Conservation (phyloP, 768 basidiomycete species). For the Rubroboletus pulcherrimus region DNA sequence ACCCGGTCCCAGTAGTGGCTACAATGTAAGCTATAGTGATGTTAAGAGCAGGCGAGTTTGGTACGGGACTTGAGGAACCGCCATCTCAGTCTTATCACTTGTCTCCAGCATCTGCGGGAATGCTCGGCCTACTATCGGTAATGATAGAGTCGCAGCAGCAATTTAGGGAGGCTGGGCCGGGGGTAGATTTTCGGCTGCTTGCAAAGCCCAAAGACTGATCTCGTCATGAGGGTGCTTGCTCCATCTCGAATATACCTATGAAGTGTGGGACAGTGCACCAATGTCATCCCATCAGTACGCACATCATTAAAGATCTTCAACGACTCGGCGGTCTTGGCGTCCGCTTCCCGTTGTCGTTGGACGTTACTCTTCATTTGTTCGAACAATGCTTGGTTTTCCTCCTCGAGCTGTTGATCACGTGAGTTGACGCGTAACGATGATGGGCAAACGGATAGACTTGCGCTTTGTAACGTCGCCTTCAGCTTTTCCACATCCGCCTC, state of each 20-base stretch:
- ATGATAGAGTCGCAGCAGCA: neutral
- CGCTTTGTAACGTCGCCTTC: constrained; percentile 36
- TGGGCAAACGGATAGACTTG: constrained; percentile 10
- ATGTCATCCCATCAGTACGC: constrained; percentile 8
- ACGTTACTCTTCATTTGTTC: constrained; percentile 48
- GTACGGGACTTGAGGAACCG: neutral
- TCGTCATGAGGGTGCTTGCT: constrained; percentile 56
- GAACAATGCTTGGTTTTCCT: constrained; percentile 48
- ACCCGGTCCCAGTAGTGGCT: neutral
- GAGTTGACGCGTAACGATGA: neutral
- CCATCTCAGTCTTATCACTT: neutral
- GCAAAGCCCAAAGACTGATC: constrained; percentile 48
- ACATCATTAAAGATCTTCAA: constrained; percentile 57
- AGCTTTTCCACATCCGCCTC: constrained; percentile 40
- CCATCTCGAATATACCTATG: constrained; percentile 51
- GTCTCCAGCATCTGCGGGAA: neutral
- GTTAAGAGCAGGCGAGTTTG: neutral
- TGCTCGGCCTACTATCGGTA: neutral
- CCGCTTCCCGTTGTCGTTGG: constrained; percentile 41
- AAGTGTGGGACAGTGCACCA: constrained; percentile 6
- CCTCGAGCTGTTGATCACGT: constrained; percentile 45
- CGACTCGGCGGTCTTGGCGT: constrained; percentile 43
- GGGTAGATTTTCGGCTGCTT: constrained; percentile 35
- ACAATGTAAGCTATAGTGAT: neutral
- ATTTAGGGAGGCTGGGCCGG: constrained; percentile 24